phyloP scores from a whole-genome alignment of 225 moss, liverwort and hornwort genomes.

The Physcomitrellopsis africana region DNA sequence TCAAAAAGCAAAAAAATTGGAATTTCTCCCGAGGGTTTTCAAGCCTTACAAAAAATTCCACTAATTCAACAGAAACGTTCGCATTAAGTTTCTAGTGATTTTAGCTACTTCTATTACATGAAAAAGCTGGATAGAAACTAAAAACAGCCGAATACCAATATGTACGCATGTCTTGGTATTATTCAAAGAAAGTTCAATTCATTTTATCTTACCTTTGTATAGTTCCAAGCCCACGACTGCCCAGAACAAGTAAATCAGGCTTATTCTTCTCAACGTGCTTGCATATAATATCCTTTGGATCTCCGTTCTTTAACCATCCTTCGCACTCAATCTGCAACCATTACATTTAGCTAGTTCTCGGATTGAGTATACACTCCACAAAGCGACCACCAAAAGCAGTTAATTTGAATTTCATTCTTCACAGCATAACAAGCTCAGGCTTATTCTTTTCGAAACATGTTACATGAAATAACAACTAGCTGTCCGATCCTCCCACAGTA shows the following conservation, averaged over 20 bases:
- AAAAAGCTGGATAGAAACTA: not conserved
- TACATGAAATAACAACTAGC: not conserved
- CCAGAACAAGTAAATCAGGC: conserved; percentile 73
- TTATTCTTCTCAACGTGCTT: conserved; percentile 57
- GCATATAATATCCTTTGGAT: conserved; percentile 72
- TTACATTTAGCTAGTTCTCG: conserved; percentile 8
- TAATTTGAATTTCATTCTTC: too few species aligned
- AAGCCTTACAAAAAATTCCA: not conserved
- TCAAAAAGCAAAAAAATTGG: not conserved
- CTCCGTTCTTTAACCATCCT: conserved; percentile 75
- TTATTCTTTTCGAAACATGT: not conserved
- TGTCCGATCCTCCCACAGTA: too few species aligned
- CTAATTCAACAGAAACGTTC: not conserved
- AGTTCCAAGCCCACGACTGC: conserved; percentile 79
- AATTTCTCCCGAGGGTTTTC: not conserved
- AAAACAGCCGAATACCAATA: not conserved
- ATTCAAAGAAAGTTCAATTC: not conserved
- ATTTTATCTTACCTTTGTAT: conserved; percentile 55
- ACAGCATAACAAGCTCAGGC: too few species aligned
- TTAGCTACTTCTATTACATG: too few species aligned
- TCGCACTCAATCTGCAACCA: conserved; percentile 73
- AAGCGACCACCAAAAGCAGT: not conserved
- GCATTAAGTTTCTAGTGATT: too few species aligned
- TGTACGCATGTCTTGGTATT: not conserved
- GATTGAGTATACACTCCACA: not conserved